phyloP scores from a whole-genome alignment of 345 rosid genomes.

The Gossypium bickii region DNA sequence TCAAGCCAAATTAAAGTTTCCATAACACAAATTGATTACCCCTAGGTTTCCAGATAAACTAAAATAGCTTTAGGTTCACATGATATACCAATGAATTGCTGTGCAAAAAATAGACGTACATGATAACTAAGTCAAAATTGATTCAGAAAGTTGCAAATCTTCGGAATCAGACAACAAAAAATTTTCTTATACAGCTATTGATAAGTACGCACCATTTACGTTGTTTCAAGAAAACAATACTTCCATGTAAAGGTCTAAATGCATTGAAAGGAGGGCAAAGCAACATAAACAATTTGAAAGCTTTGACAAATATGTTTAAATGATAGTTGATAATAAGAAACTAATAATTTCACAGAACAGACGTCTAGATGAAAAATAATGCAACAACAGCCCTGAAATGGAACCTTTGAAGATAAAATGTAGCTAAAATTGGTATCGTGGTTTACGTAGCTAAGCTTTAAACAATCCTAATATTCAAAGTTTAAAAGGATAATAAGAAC shows the following conservation, averaged over 20 bases:
- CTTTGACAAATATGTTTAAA: not conserved
- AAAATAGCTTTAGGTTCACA: not conserved
- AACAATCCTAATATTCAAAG: not conserved
- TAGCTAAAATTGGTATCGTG: not conserved
- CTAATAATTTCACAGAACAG: not conserved
- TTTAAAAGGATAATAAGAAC: not conserved
- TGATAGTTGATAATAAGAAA: not conserved
- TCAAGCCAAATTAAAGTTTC: not conserved
- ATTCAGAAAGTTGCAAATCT: not conserved
- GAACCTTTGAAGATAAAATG: not conserved
- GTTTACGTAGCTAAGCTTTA: not conserved
- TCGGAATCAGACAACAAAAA: not conserved
- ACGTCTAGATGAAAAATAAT: not conserved
- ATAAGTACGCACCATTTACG: not conserved
- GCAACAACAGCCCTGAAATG: not conserved
- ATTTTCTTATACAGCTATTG: not conserved
- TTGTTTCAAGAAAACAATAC: not conserved
- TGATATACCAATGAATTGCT: not conserved
- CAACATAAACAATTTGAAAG: not conserved
- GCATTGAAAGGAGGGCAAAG: not conserved
- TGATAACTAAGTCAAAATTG: not conserved
- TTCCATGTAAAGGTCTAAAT: conserved; percentile 2
- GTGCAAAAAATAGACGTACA: not conserved
- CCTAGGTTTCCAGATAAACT: not conserved
- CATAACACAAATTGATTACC: not conserved